phyloP scores from a whole-genome alignment of 1,139 yeast species.

The Hyphopichia pseudoburtonii region DNA sequence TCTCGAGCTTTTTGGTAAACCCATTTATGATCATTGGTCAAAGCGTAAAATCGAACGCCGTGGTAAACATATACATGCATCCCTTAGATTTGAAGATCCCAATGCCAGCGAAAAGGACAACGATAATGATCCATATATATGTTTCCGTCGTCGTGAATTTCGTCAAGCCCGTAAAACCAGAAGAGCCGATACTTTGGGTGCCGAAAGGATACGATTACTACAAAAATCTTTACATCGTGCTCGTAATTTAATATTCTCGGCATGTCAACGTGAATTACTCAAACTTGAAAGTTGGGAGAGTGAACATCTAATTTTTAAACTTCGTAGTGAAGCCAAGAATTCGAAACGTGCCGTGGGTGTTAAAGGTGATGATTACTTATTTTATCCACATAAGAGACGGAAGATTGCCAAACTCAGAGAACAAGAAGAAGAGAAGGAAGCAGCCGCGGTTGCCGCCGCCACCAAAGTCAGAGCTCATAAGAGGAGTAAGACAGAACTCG shows the following conservation, averaged over 20 bases:
- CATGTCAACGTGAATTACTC: conserved; percentile 72
- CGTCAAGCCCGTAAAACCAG: conserved; percentile 96
- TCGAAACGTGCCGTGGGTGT: conserved; percentile 75
- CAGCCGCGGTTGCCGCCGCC: conserved; percentile 9
- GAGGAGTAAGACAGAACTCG: conserved; percentile 1
- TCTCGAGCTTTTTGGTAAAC: conserved; percentile 63
- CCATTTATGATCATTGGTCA: conserved; percentile 82
- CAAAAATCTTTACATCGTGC: conserved; percentile 80
- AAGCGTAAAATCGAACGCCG: conserved; percentile 64
- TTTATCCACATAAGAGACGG: conserved; percentile 77
- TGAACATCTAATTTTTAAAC: conserved; percentile 65
- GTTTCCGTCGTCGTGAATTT: conserved; percentile 94
- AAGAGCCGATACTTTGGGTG: conserved; percentile 87
- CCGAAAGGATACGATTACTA: conserved; percentile 75
- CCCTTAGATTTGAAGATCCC: conserved; percentile 81
- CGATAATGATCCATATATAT: conserved; percentile 91
- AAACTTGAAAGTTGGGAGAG: conserved; percentile 57
- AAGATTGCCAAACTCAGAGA: conserved; percentile 44
- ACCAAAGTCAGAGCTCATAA: conserved; percentile 1
- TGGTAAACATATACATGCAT: conserved; percentile 75
- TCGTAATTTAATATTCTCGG: conserved; percentile 63
- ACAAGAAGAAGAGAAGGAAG: conserved; percentile 33
- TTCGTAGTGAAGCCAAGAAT: conserved; percentile 68
- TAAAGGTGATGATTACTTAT: conserved; percentile 82
- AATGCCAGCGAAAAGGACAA: conserved; percentile 74